A percentile compares a stretch with the other conserved stretches of the same genome.
phyloP scores from a whole-genome alignment of 1,139 yeast genomes.

The Geotrichum reessii region DNA sequence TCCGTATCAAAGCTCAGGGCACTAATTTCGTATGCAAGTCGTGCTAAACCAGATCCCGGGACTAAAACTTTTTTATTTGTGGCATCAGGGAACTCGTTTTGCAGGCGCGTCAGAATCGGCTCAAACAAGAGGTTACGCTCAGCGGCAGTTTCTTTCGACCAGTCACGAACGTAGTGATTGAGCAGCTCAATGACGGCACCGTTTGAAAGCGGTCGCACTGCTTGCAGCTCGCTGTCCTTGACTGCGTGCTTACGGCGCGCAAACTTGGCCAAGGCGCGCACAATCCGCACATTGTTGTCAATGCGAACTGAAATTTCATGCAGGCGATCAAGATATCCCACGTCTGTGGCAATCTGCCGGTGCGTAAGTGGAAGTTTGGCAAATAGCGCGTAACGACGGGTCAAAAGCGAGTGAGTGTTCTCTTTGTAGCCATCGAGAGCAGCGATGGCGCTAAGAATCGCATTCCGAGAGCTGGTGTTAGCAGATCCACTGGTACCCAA shows the following conservation, averaged over 20 bases:
- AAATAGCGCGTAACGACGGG: slow-evolving; percentile 44
- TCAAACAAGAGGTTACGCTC: slow-evolving; percentile 52
- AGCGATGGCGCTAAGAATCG: slow-evolving; percentile 47
- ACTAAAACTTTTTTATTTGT: slow-evolving; percentile 42
- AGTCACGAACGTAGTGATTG: slow-evolving; percentile 71
- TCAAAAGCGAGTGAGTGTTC: slow-evolving; percentile 43
- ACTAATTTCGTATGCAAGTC: slow-evolving; percentile 61
- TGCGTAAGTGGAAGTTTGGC: slow-evolving; percentile 51
- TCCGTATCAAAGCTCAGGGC: slow-evolving; percentile 46
- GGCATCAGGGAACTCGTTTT: slow-evolving; percentile 28
- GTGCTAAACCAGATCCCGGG: slow-evolving; percentile 79
- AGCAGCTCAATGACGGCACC: slow-evolving; percentile 63
- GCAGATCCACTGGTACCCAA: neutral
- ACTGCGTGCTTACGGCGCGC: slow-evolving; percentile 43
- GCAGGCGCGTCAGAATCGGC: slow-evolving; percentile 42
- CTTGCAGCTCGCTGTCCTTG: slow-evolving; percentile 40
- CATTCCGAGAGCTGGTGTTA: slow-evolving; percentile 27
- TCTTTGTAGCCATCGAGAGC: slow-evolving; percentile 46
- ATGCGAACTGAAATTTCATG: slow-evolving; percentile 44
- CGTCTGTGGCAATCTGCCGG: slow-evolving; percentile 47
- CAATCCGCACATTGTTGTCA: slow-evolving; percentile 42
- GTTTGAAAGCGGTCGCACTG: slow-evolving; percentile 31
- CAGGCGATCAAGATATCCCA: slow-evolving; percentile 54
- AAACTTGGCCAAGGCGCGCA: slow-evolving; percentile 42
- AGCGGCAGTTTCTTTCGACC: slow-evolving; percentile 45